phyloP scores from a whole-genome alignment of 2,329 filamentous ascomycete species.

The Botrytis medusae region DNA sequence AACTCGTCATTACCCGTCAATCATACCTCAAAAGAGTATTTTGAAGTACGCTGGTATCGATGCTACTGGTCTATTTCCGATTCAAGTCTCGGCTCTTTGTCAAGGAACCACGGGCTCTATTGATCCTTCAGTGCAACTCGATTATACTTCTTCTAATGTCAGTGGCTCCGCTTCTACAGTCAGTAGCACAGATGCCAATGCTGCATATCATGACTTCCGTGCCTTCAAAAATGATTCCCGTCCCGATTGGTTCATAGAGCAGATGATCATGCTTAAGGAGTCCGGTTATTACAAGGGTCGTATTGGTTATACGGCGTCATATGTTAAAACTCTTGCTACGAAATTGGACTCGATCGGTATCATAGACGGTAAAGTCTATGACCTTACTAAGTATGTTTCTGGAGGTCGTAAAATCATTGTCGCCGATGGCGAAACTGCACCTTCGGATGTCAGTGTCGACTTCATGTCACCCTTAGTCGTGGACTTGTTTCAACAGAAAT shows the following conservation, averaged over 20 bases:
- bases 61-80: slow-evolving; percentile 83
- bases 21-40: slow-evolving; percentile 58
- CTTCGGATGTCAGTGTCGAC: slow-evolving; percentile 56
- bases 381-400: slow-evolving; percentile 78
- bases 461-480: slow-evolving; percentile 81
- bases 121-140: slow-evolving; percentile 74
- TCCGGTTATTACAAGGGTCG: slow-evolving; percentile 81
- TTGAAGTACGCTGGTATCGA: slow-evolving; percentile 84
- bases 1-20: slow-evolving; percentile 73
- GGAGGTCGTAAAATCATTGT: slow-evolving; percentile 69
- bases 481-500: slow-evolving; percentile 70
- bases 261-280: slow-evolving; percentile 71
- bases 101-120: slow-evolving; percentile 67
- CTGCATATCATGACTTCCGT: slow-evolving; percentile 90
- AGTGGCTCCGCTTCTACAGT: slow-evolving; percentile 65
- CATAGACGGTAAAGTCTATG: slow-evolving; percentile 78
- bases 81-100: slow-evolving; percentile 92
- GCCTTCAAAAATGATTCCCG: slow-evolving; percentile 77
- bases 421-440: slow-evolving; percentile 51
- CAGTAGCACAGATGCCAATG: slow-evolving; percentile 67
- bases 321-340: slow-evolving; percentile 67
- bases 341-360: slow-evolving; percentile 71
- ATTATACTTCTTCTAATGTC: slow-evolving; percentile 77
- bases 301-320: slow-evolving; percentile 77
- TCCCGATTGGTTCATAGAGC: slow-evolving; percentile 89